Conservation (phyloP, 441 rosid genomes). For the Flueggea neowawraea region DNA sequence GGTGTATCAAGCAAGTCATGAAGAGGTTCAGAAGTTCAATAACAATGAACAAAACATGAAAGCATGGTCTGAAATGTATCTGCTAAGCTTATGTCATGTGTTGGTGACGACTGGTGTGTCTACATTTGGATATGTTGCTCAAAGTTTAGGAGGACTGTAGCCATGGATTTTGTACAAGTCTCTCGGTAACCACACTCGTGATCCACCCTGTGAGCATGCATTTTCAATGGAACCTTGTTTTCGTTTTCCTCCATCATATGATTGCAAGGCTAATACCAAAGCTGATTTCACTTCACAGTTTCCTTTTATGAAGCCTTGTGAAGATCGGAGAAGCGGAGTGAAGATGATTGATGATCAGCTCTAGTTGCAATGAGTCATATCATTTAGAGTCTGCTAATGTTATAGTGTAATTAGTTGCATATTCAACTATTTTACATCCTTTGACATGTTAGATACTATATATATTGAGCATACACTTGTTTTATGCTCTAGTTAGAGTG, state of each 20-base stretch:
- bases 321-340: conserved; percentile 75
- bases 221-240: conserved; percentile 71
- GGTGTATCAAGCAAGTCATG: conserved; percentile 65
- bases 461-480: too few species aligned
- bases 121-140: conserved; percentile 69
- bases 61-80: conserved; percentile 60
- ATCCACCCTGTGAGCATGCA: conserved; percentile 50
- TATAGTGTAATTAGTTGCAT: too few species aligned
- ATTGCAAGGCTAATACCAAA: conserved; percentile 37
- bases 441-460: too few species aligned
- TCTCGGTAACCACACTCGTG: conserved; percentile 21
- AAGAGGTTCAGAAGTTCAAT: conserved; percentile 43
- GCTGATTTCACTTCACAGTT: conserved; percentile 36
- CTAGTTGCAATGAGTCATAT: too few species aligned
- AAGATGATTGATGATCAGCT: conserved; percentile 32
- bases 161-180: conserved; percentile 66
- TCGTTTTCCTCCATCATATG: conserved; percentile 44
- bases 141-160: conserved; percentile 57
- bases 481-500: too few species aligned
- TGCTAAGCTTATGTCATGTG: conserved; percentile 51
- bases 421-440: too few species aligned
- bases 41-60: conserved; percentile 46
- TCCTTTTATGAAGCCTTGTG: conserved; percentile 64
- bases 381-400: too few species aligned
- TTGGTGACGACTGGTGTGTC: conserved; percentile 59